Base-by-base conservation (phyloP, 1,284 basidiomycete genomes). In the Lignosus rhinocerotis region DNA sequence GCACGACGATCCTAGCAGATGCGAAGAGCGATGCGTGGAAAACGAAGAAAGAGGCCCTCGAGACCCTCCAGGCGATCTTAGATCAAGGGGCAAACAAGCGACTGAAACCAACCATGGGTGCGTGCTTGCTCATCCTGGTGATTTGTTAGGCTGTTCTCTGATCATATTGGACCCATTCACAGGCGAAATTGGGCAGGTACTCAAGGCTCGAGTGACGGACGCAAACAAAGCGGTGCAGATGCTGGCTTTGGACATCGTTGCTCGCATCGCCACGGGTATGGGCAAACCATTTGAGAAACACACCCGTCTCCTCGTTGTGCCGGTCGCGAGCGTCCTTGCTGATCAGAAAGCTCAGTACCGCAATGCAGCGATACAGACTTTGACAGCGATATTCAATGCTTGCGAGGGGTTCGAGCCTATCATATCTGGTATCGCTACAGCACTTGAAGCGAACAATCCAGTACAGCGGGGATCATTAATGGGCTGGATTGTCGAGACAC, bases 21-120 rank as follows among this genome's bases (percentile, higher is more conserved):
- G 82, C 88, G 10, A 93, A 93, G 75, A 94, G 87, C 65, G 97
- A 98, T 66, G 88, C 93, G 0, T 99, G 97, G 97, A 99, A 99
- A 77, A 88, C 86, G 6, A 91, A 96, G 76, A 99, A 99, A 74
- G 97, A 98, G 70, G 95, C 92, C 1, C 80, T 99, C 55, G 97
- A 99, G 70, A 80, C 82, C 1, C 75, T 99, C 14, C 91, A 93
- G 66, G 86, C 84, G 0, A 84, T 95, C 53, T 76, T 99, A 42
- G 94, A 97, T 67, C 88, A 94, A 74, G 92, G 93, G 53, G 82
- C 86, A 47, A 98, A 99, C 72, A 94, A 96, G 66, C 87, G 97
- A 9, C 73, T 99, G 56, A 98, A 98, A 73, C 85, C 93, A 10
- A 85, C 78, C 34, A 93, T 99, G 88, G 93, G 93, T 92, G 70